phyloP scores from a whole-genome alignment of 805 yeast genomes.

The Saccharomycopsis selenospora region DNA sequence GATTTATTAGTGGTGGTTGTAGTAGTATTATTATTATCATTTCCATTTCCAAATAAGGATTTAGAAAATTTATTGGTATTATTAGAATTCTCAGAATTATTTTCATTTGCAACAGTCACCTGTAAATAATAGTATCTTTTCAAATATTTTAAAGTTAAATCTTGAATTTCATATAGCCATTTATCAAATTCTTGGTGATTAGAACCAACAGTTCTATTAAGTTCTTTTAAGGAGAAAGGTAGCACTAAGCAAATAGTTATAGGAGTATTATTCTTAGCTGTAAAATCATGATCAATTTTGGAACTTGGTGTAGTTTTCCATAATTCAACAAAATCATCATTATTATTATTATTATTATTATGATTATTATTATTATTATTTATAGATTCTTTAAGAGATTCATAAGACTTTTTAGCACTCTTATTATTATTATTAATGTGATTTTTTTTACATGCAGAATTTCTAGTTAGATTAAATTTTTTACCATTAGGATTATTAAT shows the following conservation, averaged over 20 bases:
- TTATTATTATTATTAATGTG: background rate
- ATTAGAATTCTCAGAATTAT: background rate
- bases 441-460: background rate
- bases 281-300: constrained; percentile 19
- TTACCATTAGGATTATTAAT: background rate
- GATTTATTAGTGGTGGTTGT: background rate
- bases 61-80: background rate
- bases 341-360: background rate
- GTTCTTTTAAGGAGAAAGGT: constrained; percentile 11
- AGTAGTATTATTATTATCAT: too few relatives aligned
- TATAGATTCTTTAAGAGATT: background rate
- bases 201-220: constrained; percentile 16
- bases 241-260: constrained; percentile 19
- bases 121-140: constrained; percentile 15
- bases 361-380: background rate
- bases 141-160: constrained; percentile 18
- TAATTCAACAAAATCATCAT: background rate
- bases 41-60: background rate
- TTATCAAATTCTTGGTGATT: constrained; percentile 19
- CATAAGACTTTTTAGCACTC: background rate
- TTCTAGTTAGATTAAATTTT: background rate
- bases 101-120: constrained; percentile 2
- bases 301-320: constrained; percentile 17
- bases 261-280: constrained; percentile 19
- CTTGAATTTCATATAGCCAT: constrained; percentile 21